Conservation (phyloP, 495 filamentous ascomycete genomes). For the Penicillium silybi region DNA sequence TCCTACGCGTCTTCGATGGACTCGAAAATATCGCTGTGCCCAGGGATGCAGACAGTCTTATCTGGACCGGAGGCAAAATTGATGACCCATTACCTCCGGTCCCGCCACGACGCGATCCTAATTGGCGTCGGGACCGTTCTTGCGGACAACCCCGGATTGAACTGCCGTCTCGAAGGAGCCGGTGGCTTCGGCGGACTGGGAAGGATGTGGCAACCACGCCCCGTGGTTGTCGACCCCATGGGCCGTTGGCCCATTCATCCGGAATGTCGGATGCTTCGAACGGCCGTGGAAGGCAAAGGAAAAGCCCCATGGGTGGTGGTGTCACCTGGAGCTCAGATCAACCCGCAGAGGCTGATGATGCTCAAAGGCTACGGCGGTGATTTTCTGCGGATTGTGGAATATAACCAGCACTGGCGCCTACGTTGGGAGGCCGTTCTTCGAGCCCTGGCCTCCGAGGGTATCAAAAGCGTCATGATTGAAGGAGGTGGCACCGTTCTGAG, state of each 20-base stretch:
- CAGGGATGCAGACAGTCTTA: slow-evolving; percentile 70
- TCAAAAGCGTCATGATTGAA: slow-evolving; percentile 84
- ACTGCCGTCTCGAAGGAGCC: slow-evolving; percentile 63
- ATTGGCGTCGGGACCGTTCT: slow-evolving; percentile 80
- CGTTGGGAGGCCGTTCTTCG: slow-evolving; percentile 62
- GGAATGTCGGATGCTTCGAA: slow-evolving; percentile 57
- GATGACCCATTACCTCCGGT: slow-evolving; percentile 88
- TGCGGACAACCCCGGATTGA: slow-evolving; percentile 80
- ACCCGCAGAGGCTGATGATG: slow-evolving; percentile 42
- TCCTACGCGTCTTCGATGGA: slow-evolving; percentile 92
- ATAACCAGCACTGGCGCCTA: slow-evolving; percentile 47
- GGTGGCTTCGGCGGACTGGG: slow-evolving; percentile 50
- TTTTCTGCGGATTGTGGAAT: slow-evolving; percentile 46
- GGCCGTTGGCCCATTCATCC: slow-evolving; percentile 61
- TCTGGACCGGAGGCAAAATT: slow-evolving; percentile 79
- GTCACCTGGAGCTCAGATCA: slow-evolving; percentile 45
- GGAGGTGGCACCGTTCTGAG: slow-evolving; percentile 78
- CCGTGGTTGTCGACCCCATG: slow-evolving; percentile 72
- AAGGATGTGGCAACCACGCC: slow-evolving; percentile 64
- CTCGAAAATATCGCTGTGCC: slow-evolving; percentile 66
- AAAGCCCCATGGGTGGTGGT: slow-evolving; percentile 69
- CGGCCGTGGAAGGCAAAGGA: slow-evolving; percentile 63
- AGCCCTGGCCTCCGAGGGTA: slow-evolving; percentile 52
- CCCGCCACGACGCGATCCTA: slow-evolving; percentile 77
- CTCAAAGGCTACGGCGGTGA: slow-evolving; percentile 49